A percentile compares a stretch with the other conserved stretches of the same genome.
Conservation (phyloP, 192 early-diverging fungal species). For the Backusella sp. region DNA sequence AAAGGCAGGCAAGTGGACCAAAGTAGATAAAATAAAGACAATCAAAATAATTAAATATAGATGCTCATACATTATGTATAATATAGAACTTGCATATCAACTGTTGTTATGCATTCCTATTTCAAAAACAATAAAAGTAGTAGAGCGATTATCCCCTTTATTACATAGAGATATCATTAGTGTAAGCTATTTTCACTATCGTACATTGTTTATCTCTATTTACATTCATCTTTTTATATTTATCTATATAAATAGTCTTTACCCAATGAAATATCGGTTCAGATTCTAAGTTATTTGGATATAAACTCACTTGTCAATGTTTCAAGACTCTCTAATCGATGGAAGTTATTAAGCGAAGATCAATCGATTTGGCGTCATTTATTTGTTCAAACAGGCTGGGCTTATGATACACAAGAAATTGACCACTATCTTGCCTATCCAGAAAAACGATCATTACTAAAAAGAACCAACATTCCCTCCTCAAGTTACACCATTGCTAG, state of each 20-base stretch:
- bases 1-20: constrained; percentile 38
- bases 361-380: constrained; percentile 60
- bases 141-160: constrained; percentile 45
- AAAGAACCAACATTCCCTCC: background rate
- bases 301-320: constrained; percentile 44
- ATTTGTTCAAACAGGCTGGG: constrained; percentile 32
- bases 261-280: constrained; percentile 55
- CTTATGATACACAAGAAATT: constrained; percentile 16
- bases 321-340: constrained; percentile 54
- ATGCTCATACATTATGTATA: background rate
- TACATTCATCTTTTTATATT: background rate
- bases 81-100: constrained; percentile 55
- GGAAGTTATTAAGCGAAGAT: constrained; percentile 60
- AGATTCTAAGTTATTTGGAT: constrained; percentile 54
- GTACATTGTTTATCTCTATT: background rate
- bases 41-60: background rate
- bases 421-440: constrained; percentile 14
- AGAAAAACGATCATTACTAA: background rate
- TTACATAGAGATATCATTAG: constrained; percentile 57
- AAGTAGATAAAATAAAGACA: background rate
- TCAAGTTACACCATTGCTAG: constrained; percentile 1
- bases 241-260: constrained; percentile 29
- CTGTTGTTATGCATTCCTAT: constrained; percentile 54
- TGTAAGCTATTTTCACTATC: constrained; percentile 21
- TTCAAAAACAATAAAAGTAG: constrained; percentile 40